A percentile compares a stretch with the other conserved stretches of the same genome.
These are phyloP conservation scores for Penicillium egyptiacum DNA, from an alignment of 495 filamentous ascomycete species.

Conservation along the genomic window DNA sequence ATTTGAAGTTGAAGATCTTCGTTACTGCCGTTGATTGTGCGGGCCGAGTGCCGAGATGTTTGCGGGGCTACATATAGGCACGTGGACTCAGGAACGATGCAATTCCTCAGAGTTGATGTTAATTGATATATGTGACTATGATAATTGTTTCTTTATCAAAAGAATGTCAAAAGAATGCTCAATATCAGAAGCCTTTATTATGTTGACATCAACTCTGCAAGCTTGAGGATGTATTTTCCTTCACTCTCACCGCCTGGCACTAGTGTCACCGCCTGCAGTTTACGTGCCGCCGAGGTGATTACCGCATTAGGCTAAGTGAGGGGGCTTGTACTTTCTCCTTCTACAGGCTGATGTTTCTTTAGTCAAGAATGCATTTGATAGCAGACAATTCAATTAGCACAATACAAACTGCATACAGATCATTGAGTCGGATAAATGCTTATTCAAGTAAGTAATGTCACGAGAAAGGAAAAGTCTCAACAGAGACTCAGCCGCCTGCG, in stretches of 20 bases:
- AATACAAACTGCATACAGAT: slow-evolving; percentile 16
- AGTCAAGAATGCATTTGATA: background rate
- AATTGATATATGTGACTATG: background rate
- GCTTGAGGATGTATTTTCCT: slow-evolving; percentile 7
- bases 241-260: slow-evolving; percentile 17
- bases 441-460: slow-evolving; percentile 15
- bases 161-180: background rate
- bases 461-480: slow-evolving; percentile 11
- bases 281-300: slow-evolving; percentile 20
- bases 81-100: background rate
- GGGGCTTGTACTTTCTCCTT: background rate
- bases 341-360: background rate
- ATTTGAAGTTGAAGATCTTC: slow-evolving; percentile 17
- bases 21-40: slow-evolving; percentile 11
- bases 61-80: background rate
- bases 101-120: background rate
- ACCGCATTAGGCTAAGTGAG: slow-evolving; percentile 22
- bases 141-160: background rate
- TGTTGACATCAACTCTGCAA: background rate
- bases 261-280: slow-evolving; percentile 4
- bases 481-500: slow-evolving; percentile 2
- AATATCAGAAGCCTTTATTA: background rate
- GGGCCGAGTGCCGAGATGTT: slow-evolving; percentile 11
- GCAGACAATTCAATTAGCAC: slow-evolving; percentile 15
- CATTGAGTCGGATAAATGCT: slow-evolving; percentile 12